Conservation (phyloP, 345 rosid species). For the Trapa bicornis region DNA sequence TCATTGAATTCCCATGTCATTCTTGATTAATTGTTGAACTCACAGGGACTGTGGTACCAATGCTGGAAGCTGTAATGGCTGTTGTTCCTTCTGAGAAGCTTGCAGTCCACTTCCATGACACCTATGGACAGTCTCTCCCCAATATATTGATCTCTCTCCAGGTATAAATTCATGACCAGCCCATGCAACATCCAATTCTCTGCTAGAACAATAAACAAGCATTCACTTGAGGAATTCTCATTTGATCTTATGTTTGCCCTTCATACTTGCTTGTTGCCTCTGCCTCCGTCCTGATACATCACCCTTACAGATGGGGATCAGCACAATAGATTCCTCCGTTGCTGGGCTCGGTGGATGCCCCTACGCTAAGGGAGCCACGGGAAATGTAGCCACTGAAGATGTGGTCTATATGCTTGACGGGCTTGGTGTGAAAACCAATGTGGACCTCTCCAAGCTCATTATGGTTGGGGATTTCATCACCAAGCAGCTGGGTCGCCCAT, state of each 20-base stretch:
- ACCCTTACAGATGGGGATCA: conserved; percentile 52
- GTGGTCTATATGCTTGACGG: conserved; percentile 72
- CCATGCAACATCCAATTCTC: neutral
- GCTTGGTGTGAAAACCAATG: conserved; percentile 52
- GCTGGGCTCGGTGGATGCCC: conserved; percentile 78
- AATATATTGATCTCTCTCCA: conserved; percentile 62
- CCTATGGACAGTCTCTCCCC: conserved; percentile 77
- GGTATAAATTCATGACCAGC: conserved; percentile 18
- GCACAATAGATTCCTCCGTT: conserved; percentile 50
- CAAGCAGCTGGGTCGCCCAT: conserved; percentile 40
- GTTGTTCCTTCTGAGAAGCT: conserved; percentile 55
- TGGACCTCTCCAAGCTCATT: conserved; percentile 47
- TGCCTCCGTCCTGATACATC: neutral
- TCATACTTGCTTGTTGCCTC: neutral
- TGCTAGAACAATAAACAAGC: too few relatives aligned
- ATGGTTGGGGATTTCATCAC: conserved; percentile 55
- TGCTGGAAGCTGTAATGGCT: conserved; percentile 65
- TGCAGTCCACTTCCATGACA: conserved; percentile 74
- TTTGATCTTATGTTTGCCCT: too few relatives aligned
- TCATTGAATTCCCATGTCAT: neutral
- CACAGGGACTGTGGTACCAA: conserved; percentile 50
- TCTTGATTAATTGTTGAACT: neutral
- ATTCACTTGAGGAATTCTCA: too few relatives aligned
- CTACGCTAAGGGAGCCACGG: conserved; percentile 70
- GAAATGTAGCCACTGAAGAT: conserved; percentile 69